Percentiles rank a stretch among this genome's conserved stretches.
Conservation (phyloP, 2,329 filamentous ascomycete genomes). For the Stachybotrys chlorohalonatus region DNA sequence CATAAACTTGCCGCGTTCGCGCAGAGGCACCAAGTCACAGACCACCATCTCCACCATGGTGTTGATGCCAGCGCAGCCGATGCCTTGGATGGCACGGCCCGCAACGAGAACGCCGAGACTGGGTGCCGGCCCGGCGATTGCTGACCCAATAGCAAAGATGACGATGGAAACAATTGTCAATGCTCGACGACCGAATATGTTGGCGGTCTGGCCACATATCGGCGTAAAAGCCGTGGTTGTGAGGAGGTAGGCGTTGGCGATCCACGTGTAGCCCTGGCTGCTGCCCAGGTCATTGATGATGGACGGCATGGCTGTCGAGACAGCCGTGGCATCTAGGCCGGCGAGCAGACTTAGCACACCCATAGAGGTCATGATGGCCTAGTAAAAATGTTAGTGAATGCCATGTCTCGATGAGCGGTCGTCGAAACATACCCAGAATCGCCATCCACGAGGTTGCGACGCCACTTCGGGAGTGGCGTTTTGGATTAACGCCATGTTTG, state of each 20-base stretch:
- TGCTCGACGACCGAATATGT: conserved; percentile 41
- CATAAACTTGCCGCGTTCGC: conserved; percentile 33
- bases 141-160: conserved; percentile 43
- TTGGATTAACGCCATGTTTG: not conserved
- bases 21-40: conserved; percentile 38
- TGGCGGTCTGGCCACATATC: conserved; percentile 34
- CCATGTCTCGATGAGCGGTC: not conserved
- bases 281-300: conserved; percentile 12
- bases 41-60: conserved; percentile 14
- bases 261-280: conserved; percentile 16
- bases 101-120: conserved; percentile 38
- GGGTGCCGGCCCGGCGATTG: conserved; percentile 37
- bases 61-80: conserved; percentile 12
- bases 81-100: conserved; percentile 19
- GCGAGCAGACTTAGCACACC: conserved; percentile 4
- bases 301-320: conserved; percentile 17
- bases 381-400: not conserved
- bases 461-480: not conserved
- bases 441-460: not conserved
- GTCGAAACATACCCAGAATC: not conserved
- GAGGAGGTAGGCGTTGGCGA: conserved; percentile 15
- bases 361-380: not conserved
- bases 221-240: conserved; percentile 7
- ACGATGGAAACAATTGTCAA: conserved; percentile 27
- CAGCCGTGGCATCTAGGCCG: conserved; percentile 16